These are phyloP conservation scores for Hyphodiscus hymeniophilus DNA, from an alignment of 495 filamentous ascomycete genomes.

Conservation along the genomic window DNA sequence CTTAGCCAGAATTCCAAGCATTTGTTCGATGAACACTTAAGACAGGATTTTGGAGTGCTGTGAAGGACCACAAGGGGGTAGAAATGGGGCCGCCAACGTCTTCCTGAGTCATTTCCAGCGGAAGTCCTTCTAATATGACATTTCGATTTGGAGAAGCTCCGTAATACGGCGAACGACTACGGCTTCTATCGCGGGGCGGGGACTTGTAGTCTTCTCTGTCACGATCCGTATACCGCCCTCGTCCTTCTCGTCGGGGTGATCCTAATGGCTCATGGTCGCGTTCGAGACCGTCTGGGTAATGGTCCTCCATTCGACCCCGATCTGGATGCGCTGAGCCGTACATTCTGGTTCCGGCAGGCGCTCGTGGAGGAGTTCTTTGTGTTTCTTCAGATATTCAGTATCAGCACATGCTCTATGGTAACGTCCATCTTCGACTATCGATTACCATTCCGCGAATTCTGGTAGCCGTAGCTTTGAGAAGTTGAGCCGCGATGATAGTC, in stretches of 20 bases:
- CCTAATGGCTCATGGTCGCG: slow-evolving; percentile 21
- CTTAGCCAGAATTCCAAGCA: slow-evolving; percentile 37
- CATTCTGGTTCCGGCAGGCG: slow-evolving; percentile 31
- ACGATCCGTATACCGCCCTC: slow-evolving; percentile 41
- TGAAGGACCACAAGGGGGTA: slow-evolving; percentile 17
- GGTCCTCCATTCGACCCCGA: slow-evolving; percentile 7
- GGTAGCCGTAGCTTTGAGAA: slow-evolving; percentile 14
- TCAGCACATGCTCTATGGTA: slow-evolving; percentile 21
- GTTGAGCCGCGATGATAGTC: slow-evolving; percentile 4
- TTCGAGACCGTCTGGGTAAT: not conserved
- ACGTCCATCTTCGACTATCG: slow-evolving; percentile 18
- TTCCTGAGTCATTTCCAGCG: slow-evolving; percentile 50
- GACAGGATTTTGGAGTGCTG: slow-evolving; percentile 11
- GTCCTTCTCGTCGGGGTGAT: slow-evolving; percentile 22
- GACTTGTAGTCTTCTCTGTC: slow-evolving; percentile 50
- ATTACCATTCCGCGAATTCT: slow-evolving; percentile 24
- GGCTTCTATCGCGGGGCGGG: slow-evolving; percentile 33
- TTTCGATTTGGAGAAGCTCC: slow-evolving; percentile 37
- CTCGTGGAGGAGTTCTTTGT: slow-evolving; percentile 32
- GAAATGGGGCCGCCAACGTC: slow-evolving; percentile 48
- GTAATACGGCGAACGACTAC: slow-evolving; percentile 35
- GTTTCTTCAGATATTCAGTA: slow-evolving; percentile 29
- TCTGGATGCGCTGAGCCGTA: slow-evolving; percentile 27
- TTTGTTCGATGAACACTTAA: slow-evolving; percentile 21
- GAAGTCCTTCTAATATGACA: slow-evolving; percentile 54